Evolutionary conservation across 164 flowering plant species (phyloP).

Genomic region (Amborella trichopoda): DNA sequence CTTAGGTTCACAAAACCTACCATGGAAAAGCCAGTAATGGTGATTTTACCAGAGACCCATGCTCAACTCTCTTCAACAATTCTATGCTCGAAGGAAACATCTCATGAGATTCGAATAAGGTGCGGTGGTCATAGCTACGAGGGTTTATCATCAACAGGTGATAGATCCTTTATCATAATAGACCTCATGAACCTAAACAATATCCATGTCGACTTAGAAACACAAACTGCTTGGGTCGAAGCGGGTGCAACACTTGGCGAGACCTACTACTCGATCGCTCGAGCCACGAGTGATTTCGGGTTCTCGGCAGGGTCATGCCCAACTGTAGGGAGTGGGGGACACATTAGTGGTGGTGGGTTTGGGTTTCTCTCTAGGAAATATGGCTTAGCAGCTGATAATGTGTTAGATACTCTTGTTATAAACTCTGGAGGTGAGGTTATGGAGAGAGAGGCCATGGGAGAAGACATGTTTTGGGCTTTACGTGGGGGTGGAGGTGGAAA

Average conservation of each 20-base stretch:
- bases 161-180: conserved; percentile 12
- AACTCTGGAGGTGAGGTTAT: conserved; percentile 16
- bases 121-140: conserved; percentile 34
- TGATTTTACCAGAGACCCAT: conserved; percentile 13
- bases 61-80: conserved; percentile 18
- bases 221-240: conserved; percentile 15
- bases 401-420: conserved; percentile 15
- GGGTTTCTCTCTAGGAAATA: conserved; percentile 9
- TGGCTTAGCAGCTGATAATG: conserved; percentile 8
- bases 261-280: conserved; percentile 16
- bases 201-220: conserved; percentile 9
- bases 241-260: conserved; percentile 27
- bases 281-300: conserved; percentile 7
- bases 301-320: conserved; percentile 15
- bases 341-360: conserved; percentile 9
- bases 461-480: conserved; percentile 8
- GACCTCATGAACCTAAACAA: conserved; percentile 15
- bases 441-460: conserved; percentile 8
- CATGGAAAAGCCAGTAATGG: conserved; percentile 10
- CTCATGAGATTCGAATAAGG: conserved; percentile 11
- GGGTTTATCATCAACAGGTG: conserved; percentile 15
- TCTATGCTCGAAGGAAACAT: conserved; percentile 8
- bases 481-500: conserved; percentile 8
- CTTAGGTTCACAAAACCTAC: conserved; percentile 6
- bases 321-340: conserved; percentile 8